These are phyloP conservation scores for Dendrobium catenatum DNA, from an alignment of 106 monocot species.

Conservation along the genomic window DNA sequence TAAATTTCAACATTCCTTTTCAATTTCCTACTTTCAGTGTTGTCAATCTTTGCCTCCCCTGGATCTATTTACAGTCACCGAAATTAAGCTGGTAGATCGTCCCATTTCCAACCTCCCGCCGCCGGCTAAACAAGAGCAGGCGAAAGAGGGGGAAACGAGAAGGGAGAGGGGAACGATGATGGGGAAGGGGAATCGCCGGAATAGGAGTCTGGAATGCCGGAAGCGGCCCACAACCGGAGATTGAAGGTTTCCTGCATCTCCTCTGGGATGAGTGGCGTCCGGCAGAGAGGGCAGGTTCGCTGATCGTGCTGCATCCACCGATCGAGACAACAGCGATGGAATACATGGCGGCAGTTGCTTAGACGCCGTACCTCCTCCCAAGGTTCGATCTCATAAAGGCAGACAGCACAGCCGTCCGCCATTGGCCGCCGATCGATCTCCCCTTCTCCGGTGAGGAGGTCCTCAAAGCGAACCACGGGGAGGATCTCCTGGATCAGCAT, in stretches of 20 bases:
- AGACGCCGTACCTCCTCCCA: conserved; percentile 33
- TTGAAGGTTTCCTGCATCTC: conserved; percentile 10
- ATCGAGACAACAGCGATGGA: conserved; percentile 41
- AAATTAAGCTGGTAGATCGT: not conserved
- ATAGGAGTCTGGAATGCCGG: conserved; percentile 5
- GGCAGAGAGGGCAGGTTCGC: conserved; percentile 35
- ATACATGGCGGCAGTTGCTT: conserved; percentile 37
- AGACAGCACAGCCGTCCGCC: conserved; percentile 33
- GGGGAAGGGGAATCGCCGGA: not conserved
- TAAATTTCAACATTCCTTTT: not conserved
- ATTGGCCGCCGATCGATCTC: not conserved
- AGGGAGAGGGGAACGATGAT: not conserved
- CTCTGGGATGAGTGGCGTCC: conserved; percentile 9
- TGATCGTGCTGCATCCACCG: conserved; percentile 41
- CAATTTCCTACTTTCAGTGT: not conserved
- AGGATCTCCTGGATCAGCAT: conserved; percentile 29
- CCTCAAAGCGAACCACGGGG: conserved; percentile 11
- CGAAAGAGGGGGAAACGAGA: not conserved
- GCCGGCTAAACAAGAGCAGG: not conserved
- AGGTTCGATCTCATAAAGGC: conserved; percentile 39
- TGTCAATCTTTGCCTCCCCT: too few species aligned
- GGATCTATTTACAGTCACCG: not conserved
- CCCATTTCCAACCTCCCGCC: not conserved
- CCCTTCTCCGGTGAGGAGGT: not conserved
- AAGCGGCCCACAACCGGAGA: conserved; percentile 7